These are phyloP conservation scores for Rutstroemia sp. DNA, from an alignment of 2,329 filamentous ascomycete species.

Conservation along the genomic window DNA sequence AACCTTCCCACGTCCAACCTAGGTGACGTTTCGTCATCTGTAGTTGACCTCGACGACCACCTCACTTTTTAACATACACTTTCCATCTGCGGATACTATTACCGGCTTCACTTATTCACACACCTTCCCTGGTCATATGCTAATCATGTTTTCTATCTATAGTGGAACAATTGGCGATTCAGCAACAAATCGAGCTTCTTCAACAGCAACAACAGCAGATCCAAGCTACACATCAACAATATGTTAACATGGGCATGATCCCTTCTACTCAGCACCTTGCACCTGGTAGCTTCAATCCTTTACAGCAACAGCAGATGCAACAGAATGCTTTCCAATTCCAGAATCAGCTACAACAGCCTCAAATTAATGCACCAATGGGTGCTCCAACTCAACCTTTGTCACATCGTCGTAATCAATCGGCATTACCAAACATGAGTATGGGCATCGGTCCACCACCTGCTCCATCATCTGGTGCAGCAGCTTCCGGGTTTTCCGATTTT, in stretches of 20 bases:
- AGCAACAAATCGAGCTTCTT: slow-evolving; percentile 94
- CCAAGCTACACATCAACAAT: slow-evolving; percentile 92
- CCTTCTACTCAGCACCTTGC: slow-evolving; percentile 72
- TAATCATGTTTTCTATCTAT: slow-evolving; percentile 7
- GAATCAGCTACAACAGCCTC: slow-evolving; percentile 63
- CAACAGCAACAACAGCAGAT: slow-evolving; percentile 98
- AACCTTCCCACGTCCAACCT: slow-evolving; percentile 10
- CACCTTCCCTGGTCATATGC: background rate
- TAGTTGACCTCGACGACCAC: background rate
- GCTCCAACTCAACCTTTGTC: slow-evolving; percentile 70
- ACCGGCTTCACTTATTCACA: background rate
- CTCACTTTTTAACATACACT: background rate
- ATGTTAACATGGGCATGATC: slow-evolving; percentile 95
- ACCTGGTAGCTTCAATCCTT: slow-evolving; percentile 62
- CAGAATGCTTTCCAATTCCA: slow-evolving; percentile 88
- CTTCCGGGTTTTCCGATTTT: slow-evolving; percentile 71
- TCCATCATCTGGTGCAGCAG: slow-evolving; percentile 80
- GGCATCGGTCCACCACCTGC: slow-evolving; percentile 64
- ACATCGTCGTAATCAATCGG: slow-evolving; percentile 97
- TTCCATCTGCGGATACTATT: background rate
- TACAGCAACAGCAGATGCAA: slow-evolving; percentile 66
- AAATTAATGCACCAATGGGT: slow-evolving; percentile 67
- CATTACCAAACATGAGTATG: slow-evolving; percentile 86
- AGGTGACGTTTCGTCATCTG: slow-evolving; percentile 23
- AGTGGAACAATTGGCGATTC: slow-evolving; percentile 97